Evolutionary conservation across 2,329 filamentous ascomycete species (phyloP).

Genomic region (Drechslerella coelobrocha): DNA sequence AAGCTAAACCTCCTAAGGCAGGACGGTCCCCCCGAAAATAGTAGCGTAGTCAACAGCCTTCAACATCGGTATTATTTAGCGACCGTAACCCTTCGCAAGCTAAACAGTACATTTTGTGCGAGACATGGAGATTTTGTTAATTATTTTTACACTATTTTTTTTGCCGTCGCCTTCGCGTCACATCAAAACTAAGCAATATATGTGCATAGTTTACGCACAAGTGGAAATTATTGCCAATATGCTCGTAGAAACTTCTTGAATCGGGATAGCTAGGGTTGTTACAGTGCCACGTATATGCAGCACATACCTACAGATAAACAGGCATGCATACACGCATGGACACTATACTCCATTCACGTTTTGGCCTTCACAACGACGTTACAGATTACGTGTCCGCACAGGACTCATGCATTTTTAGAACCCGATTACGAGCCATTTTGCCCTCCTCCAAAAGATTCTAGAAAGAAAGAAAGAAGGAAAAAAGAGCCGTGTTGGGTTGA

Average conservation of each 20-base stretch:
- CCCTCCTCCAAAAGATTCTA: not conserved
- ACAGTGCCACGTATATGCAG: not conserved
- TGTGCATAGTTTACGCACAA: not conserved
- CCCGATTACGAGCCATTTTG: not conserved
- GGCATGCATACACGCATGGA: not conserved
- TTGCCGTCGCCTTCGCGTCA: not conserved
- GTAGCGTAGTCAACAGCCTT: not conserved
- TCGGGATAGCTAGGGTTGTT: not conserved
- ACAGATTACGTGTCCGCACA: conserved; percentile 2
- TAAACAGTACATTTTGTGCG: not conserved
- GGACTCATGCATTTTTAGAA: not conserved
- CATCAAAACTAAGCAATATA: not conserved
- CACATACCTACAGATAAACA: not conserved
- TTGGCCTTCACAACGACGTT: not conserved
- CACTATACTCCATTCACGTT: not conserved
- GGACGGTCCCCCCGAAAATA: not conserved
- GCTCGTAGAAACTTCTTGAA: not conserved
- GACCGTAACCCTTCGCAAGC: conserved; percentile 1
- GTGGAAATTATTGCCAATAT: not conserved
- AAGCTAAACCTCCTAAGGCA: not conserved
- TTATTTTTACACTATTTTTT: not conserved
- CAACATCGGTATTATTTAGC: not conserved
- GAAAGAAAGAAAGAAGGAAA: not conserved
- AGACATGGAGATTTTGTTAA: not conserved
- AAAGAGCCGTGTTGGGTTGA: not conserved